Evolutionary conservation across 768 basidiomycete species (phyloP).

Genomic region (Podaxis mareebaensis): DNA sequence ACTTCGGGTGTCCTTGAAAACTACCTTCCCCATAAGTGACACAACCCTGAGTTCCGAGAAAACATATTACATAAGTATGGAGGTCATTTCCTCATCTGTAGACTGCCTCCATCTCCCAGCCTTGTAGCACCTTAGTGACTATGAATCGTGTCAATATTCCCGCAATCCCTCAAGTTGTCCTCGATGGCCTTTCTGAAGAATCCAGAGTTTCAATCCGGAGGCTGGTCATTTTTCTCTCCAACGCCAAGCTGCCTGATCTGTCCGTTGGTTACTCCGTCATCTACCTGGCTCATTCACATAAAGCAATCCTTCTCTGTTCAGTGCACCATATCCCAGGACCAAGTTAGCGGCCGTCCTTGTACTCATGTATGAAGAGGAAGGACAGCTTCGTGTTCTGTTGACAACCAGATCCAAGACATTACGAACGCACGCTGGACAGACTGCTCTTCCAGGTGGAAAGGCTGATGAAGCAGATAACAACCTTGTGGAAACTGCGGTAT

Average conservation of each 20-base stretch:
- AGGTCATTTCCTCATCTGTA: neutral
- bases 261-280: conserved; percentile 38
- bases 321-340: conserved; percentile 31
- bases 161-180: conserved; percentile 20
- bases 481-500: conserved; percentile 73
- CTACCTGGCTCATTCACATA: conserved; percentile 13
- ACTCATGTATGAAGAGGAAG: conserved; percentile 72
- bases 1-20: neutral
- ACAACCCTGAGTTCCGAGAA: neutral
- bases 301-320: conserved; percentile 22
- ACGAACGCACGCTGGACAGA: conserved; percentile 77
- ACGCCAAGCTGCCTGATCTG: conserved; percentile 32
- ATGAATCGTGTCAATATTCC: conserved; percentile 11
- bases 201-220: conserved; percentile 20
- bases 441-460: conserved; percentile 82
- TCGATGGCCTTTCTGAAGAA: conserved; percentile 28
- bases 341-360: conserved; percentile 79
- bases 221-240: conserved; percentile 7
- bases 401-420: conserved; percentile 83
- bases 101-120: neutral
- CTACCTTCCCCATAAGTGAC: neutral
- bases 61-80: neutral
- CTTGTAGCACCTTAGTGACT: neutral
- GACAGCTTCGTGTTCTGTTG: conserved; percentile 70
- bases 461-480: conserved; percentile 64